These are phyloP conservation scores for Carex myosuroides DNA, from an alignment of 176 grass and related monocot genomes.

Conservation along the genomic window DNA sequence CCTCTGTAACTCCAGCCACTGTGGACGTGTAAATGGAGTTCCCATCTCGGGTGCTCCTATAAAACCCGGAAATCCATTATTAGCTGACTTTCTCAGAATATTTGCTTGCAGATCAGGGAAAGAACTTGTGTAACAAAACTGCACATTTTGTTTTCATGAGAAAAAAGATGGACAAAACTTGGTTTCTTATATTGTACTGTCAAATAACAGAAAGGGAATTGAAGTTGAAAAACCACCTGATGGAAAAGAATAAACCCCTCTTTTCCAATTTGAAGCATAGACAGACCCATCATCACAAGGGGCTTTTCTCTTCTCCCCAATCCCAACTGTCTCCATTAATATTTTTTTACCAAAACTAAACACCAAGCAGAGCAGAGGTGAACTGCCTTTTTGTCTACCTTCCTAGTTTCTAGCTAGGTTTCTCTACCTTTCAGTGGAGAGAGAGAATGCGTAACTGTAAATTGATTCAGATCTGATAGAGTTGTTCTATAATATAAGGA, in stretches of 20 bases:
- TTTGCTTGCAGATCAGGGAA: not conserved
- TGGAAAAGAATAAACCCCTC: slow-evolving; percentile 19
- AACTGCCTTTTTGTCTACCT: not conserved
- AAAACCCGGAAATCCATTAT: not conserved
- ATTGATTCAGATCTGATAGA: slow-evolving; percentile 15
- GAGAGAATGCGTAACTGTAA: not conserved
- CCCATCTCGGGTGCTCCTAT: not conserved
- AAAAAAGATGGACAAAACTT: not conserved
- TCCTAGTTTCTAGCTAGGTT: not conserved
- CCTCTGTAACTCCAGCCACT: slow-evolving; percentile 39
- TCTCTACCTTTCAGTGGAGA: not conserved
- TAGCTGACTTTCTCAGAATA: not conserved
- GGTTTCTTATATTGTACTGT: not conserved
- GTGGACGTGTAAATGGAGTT: slow-evolving; percentile 26
- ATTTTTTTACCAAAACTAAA: not conserved
- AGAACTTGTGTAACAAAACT: not conserved
- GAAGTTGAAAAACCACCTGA: not conserved
- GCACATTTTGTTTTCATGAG: not conserved
- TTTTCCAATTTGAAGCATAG: slow-evolving; percentile 10
- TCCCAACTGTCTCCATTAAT: slow-evolving; percentile 17
- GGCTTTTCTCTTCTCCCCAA: slow-evolving; percentile 7
- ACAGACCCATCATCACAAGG: not conserved
- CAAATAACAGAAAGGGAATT: not conserved
- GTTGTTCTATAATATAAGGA: not conserved
- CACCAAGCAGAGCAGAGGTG: not conserved